Conservation (phyloP, 2,329 filamentous ascomycete genomes). For the Pseudogymnoascus sp. region DNA sequence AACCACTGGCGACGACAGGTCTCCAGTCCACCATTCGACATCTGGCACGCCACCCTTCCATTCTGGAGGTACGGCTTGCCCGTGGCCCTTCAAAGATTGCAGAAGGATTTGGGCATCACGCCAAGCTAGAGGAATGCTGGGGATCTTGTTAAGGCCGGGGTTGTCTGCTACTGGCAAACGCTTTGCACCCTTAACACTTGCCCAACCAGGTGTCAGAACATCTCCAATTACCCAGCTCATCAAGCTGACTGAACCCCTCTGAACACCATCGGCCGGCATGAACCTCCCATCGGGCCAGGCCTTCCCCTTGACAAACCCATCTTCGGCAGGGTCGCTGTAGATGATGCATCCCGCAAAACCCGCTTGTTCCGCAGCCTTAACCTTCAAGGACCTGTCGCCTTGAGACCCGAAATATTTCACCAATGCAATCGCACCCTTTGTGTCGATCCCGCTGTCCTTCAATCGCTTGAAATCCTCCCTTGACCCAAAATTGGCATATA, state of each 20-base stretch:
- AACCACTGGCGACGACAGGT: slow-evolving; percentile 66
- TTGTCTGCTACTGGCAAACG: slow-evolving; percentile 65
- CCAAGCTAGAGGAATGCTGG: slow-evolving; percentile 85
- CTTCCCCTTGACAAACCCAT: slow-evolving; percentile 68
- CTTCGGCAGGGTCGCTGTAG: slow-evolving; percentile 83
- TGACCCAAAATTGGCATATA: slow-evolving; percentile 91
- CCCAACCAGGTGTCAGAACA: slow-evolving; percentile 83
- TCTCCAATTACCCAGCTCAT: slow-evolving; percentile 82
- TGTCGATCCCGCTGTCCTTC: slow-evolving; percentile 61
- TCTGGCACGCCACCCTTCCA: slow-evolving; percentile 76
- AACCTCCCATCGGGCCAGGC: slow-evolving; percentile 70
- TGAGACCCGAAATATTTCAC: slow-evolving; percentile 75
- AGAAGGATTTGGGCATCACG: slow-evolving; percentile 77
- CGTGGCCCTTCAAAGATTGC: slow-evolving; percentile 66
- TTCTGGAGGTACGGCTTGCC: slow-evolving; percentile 56
- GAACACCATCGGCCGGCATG: slow-evolving; percentile 75
- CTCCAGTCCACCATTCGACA: slow-evolving; percentile 77
- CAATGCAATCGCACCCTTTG: slow-evolving; percentile 74
- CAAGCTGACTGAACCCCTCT: slow-evolving; percentile 72
- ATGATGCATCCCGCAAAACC: slow-evolving; percentile 84
- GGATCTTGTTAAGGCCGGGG: slow-evolving; percentile 70
- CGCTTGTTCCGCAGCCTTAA: slow-evolving; percentile 81
- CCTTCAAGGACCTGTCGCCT: slow-evolving; percentile 67
- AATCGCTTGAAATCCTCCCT: slow-evolving; percentile 73
- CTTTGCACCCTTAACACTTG: slow-evolving; percentile 58